phyloP scores from a whole-genome alignment of 2,329 filamentous ascomycete species.

The Claviceps monticola region DNA sequence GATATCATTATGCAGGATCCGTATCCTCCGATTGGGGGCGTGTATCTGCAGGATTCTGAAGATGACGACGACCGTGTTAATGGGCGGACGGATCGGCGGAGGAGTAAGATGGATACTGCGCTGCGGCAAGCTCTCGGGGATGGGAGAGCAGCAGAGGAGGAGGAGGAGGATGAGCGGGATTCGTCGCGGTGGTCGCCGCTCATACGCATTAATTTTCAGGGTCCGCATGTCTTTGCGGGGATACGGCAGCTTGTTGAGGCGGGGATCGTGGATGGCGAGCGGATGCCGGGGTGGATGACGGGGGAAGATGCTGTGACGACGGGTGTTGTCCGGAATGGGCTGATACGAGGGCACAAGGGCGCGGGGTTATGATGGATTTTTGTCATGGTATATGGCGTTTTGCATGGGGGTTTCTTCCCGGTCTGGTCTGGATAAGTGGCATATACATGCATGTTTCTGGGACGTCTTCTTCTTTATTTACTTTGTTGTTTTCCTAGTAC shows the following conservation, averaged over 20 bases:
- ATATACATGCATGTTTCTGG: constrained; percentile 4
- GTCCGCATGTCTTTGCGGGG: constrained; percentile 68
- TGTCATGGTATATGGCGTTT: constrained; percentile 6
- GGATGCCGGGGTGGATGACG: constrained; percentile 84
- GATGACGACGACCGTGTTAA: constrained; percentile 12
- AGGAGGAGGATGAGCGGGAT: constrained; percentile 14
- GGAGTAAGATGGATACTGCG: constrained; percentile 22
- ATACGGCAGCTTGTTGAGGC: constrained; percentile 64
- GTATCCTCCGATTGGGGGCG: constrained; percentile 25
- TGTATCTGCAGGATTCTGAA: constrained; percentile 11
- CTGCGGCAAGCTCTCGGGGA: constrained; percentile 17
- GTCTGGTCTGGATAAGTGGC: constrained; percentile 5
- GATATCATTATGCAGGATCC: constrained; percentile 46
- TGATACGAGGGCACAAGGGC: constrained; percentile 45
- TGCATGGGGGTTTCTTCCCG: background rate
- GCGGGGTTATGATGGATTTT: constrained; percentile 32
- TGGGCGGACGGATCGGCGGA: constrained; percentile 10
- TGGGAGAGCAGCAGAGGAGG: constrained; percentile 11
- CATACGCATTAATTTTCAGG: constrained; percentile 55
- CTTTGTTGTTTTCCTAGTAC: background rate
- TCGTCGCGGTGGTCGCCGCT: constrained; percentile 19
- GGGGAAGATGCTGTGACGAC: constrained; percentile 71
- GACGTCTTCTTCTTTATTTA: background rate
- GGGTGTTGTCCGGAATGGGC: constrained; percentile 53
- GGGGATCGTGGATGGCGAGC: constrained; percentile 59